Conservation (phyloP, 148 eudicot species). For the Fagopyrum homotropicum region DNA sequence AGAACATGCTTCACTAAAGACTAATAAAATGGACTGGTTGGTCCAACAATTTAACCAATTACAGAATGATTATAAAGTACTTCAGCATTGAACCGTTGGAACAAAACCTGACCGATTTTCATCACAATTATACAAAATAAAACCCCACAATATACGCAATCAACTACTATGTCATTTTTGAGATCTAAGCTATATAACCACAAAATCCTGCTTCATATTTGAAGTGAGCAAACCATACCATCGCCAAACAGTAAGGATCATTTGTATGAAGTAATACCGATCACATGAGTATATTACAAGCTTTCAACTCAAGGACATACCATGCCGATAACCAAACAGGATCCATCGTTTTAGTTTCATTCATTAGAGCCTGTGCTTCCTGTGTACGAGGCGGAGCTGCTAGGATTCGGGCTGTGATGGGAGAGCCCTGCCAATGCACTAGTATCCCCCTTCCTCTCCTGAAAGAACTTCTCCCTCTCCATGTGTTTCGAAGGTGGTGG, state of each 20-base stretch:
- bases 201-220: background rate
- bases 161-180: background rate
- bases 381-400: constrained; percentile 46
- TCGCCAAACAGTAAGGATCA: background rate
- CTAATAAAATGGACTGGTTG: background rate
- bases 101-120: background rate
- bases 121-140: background rate
- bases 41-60: background rate
- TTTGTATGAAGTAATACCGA: background rate
- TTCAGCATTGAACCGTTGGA: background rate
- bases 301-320: background rate
- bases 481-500: constrained; percentile 94
- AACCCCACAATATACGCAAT: too few relatives aligned
- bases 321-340: background rate
- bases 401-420: constrained; percentile 59
- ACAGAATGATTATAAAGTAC: background rate
- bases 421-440: constrained; percentile 66
- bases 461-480: constrained; percentile 88
- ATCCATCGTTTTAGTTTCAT: constrained; percentile 17
- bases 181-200: background rate
- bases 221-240: background rate
- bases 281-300: background rate
- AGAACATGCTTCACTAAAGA: background rate
- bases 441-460: constrained; percentile 67
- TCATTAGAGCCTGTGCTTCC: constrained; percentile 63